phyloP scores from a whole-genome alignment of 495 filamentous ascomycete species.

The Aspergillus taichungensis region DNA sequence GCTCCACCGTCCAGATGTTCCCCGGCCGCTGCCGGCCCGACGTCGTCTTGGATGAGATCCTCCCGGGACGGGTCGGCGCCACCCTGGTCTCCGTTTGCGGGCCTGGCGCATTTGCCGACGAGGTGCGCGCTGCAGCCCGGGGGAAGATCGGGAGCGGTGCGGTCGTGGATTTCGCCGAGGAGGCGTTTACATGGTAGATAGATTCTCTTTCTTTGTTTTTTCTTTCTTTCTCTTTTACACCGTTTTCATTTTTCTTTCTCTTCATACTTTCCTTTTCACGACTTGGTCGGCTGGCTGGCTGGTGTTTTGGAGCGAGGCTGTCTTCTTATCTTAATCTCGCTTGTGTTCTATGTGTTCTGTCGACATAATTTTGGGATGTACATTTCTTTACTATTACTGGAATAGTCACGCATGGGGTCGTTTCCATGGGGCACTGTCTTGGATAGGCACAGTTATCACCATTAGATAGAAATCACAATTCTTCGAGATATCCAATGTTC shows the following conservation, averaged over 20 bases:
- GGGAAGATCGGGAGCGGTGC: slow-evolving; percentile 54
- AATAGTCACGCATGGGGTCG: too few species aligned
- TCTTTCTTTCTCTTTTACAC: slow-evolving; percentile 3
- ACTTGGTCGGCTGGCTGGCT: too few species aligned
- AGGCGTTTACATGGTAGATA: slow-evolving; percentile 78
- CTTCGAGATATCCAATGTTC: too few species aligned
- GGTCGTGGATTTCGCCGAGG: slow-evolving; percentile 83
- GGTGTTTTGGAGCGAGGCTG: too few species aligned
- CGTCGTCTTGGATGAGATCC: slow-evolving; percentile 65
- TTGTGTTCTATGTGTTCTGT: too few species aligned
- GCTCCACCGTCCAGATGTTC: slow-evolving; percentile 82
- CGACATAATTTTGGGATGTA: too few species aligned
- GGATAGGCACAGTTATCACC: too few species aligned
- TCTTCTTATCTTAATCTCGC: too few species aligned
- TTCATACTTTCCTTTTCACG: slow-evolving; percentile 7
- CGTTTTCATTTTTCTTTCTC: slow-evolving; percentile 7
- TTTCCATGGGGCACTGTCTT: too few species aligned
- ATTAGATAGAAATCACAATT: too few species aligned
- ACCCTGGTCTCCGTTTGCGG: slow-evolving; percentile 86
- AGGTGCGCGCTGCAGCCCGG: slow-evolving; percentile 67
- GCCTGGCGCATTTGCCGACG: slow-evolving; percentile 80
- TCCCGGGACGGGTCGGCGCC: slow-evolving; percentile 68
- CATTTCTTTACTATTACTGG: too few species aligned
- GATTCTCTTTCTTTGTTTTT: slow-evolving; percentile 2
- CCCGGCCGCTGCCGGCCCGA: slow-evolving; percentile 54